Evolutionary conservation across 345 rosid species (phyloP).

Genomic region (Mangifera indica): DNA sequence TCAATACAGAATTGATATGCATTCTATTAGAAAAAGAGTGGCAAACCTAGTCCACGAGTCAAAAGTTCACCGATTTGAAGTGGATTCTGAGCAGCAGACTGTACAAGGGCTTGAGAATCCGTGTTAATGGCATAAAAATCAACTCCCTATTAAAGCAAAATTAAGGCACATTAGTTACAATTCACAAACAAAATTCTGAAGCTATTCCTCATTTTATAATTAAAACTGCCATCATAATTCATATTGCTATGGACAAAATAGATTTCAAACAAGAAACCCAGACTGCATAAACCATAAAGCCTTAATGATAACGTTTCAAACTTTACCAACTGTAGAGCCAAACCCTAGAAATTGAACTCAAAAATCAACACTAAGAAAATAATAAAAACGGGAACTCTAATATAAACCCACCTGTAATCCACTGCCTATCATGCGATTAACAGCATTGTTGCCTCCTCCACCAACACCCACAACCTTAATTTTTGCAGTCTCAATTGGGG

Average conservation of each 20-base stretch:
- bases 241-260: background rate
- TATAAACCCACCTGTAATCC: slow-evolving; percentile 66
- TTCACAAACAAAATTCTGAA: background rate
- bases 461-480: slow-evolving; percentile 95
- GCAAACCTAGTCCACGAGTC: slow-evolving; percentile 93
- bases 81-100: slow-evolving; percentile 80
- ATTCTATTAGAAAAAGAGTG: slow-evolving; percentile 15
- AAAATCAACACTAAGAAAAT: background rate
- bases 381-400: background rate
- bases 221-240: background rate
- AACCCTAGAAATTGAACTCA: background rate
- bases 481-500: slow-evolving; percentile 81
- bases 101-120: slow-evolving; percentile 86
- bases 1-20: background rate
- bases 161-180: slow-evolving; percentile 7
- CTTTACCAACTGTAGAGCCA: background rate
- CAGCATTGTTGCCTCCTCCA: slow-evolving; percentile 99
- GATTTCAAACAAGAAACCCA: background rate
- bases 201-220: background rate
- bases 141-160: slow-evolving; percentile 53
- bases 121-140: slow-evolving; percentile 96
- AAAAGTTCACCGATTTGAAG: slow-evolving; percentile 92
- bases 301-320: background rate
- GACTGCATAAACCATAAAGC: background rate
- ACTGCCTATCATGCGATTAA: slow-evolving; percentile 95